Base-by-base conservation (phyloP, 208 protist genomes). In the Leishmania major region DNA sequence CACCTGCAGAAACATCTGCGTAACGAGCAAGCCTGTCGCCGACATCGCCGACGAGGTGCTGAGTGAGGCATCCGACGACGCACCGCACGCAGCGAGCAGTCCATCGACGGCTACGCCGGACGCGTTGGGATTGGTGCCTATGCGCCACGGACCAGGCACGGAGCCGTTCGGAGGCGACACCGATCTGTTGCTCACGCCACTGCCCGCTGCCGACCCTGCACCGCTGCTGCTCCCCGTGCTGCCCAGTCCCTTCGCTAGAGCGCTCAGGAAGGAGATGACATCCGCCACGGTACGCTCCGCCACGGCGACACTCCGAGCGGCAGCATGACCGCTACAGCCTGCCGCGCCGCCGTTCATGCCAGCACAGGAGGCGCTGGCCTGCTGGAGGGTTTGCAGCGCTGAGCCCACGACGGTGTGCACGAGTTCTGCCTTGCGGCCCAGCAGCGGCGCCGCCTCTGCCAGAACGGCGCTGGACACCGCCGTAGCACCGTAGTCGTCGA, bases 191-290 rank as follows among this genome's bases (percentile, higher is more conserved):
- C 13, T 51, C n/a, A 4, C n/a, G 60, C 59, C 45, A 43, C 51
- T 60, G 15, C 22, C 73, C 17, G 25, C 51, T 45, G 53, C 2
- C 17, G 53, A 0, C 35, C 35, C 47, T n/a, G 51, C n/a, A 6
- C 51, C 73, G 37, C 31, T 45, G 73, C 49, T 37, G 37, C 25
- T 64, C 49, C 62, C 51, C n/a, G 31, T 49, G 47, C 28, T 74
- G 13, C 75, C 79, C 2, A 91, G 67, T 0, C 90, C 90, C 74
- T 91, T 95, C 43, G 80, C 88, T 51, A 93, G 77, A 47, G 87
- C 87, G 22, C 82, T 92, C 22, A 92, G 57, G 88, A 85, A 92
- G 17, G 90, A 89, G 76, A 95, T 91, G 43, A 51, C 73, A 35
- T 93, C 89, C 1, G 90, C 87, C 37, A 92, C 86, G 37, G 87